Conservation (phyloP, 257 asterid species). For the Solanum ossicruentum region DNA sequence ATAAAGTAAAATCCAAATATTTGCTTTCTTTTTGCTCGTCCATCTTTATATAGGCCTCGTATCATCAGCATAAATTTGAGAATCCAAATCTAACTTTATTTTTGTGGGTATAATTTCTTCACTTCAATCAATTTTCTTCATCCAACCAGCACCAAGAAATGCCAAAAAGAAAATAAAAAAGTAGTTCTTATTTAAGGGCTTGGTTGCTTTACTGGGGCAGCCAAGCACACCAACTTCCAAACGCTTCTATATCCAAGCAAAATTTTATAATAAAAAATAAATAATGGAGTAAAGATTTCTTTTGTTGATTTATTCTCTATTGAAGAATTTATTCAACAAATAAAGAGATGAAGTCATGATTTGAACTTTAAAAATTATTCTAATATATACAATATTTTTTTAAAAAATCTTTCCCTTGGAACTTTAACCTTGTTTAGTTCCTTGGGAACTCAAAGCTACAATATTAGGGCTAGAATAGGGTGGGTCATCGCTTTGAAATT, state of each 20-base stretch:
- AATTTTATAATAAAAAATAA: neutral
- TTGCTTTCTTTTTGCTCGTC: neutral
- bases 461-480: neutral
- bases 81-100: neutral
- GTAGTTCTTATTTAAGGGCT: neutral
- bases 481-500: too few species aligned
- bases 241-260: neutral
- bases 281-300: neutral
- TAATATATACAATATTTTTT: neutral
- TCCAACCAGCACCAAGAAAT: neutral
- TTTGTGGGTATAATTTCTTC: neutral
- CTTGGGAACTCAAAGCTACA: too few species aligned
- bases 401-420: too few species aligned
- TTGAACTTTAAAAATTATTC: neutral
- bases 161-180: neutral
- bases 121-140: neutral
- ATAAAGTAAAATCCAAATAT: neutral
- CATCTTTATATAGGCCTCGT: neutral
- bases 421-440: too few species aligned
- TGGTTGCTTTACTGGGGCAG: neutral
- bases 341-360: neutral
- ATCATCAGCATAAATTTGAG: neutral
- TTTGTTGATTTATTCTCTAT: neutral
- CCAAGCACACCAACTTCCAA: neutral
- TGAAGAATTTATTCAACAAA: neutral